These are phyloP conservation scores for Carex arenaria DNA, from an alignment of 202 grass and related monocot species.

Conservation along the genomic window DNA sequence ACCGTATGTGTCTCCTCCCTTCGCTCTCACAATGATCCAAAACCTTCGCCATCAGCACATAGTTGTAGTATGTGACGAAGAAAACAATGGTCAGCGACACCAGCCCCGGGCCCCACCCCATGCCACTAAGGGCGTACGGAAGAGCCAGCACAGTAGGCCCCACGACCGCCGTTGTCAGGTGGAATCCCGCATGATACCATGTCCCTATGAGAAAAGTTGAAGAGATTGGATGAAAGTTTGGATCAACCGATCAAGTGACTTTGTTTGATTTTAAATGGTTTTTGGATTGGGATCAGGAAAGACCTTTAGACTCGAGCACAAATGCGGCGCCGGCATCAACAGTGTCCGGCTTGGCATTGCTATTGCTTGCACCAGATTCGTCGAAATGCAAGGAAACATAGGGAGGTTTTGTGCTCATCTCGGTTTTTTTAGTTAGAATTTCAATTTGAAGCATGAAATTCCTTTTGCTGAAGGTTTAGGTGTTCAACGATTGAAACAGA, in stretches of 20 bases:
- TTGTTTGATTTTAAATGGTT: background rate
- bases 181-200: conserved; percentile 98
- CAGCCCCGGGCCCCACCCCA: conserved; percentile 67
- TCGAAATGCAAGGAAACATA: conserved; percentile 25
- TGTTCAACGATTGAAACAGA: background rate
- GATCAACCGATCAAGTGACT: background rate
- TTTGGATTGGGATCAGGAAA: background rate
- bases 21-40: conserved; percentile 85
- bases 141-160: conserved; percentile 88
- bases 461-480: background rate
- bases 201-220: conserved; percentile 32
- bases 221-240: background rate
- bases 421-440: background rate
- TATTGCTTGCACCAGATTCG: background rate
- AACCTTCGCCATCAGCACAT: conserved; percentile 85
- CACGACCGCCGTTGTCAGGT: conserved; percentile 92
- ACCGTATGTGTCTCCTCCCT: conserved; percentile 77
- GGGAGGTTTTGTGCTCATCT: background rate
- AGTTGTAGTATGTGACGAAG: conserved; percentile 82
- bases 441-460: background rate
- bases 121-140: conserved; percentile 79
- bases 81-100: conserved; percentile 37
- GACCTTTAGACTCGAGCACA: conserved; percentile 97
- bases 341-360: background rate
- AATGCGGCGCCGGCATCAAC: conserved; percentile 77